Evolutionary conservation across 2,329 filamentous ascomycete species (phyloP).

Genomic region (Ustulina deusta): DNA sequence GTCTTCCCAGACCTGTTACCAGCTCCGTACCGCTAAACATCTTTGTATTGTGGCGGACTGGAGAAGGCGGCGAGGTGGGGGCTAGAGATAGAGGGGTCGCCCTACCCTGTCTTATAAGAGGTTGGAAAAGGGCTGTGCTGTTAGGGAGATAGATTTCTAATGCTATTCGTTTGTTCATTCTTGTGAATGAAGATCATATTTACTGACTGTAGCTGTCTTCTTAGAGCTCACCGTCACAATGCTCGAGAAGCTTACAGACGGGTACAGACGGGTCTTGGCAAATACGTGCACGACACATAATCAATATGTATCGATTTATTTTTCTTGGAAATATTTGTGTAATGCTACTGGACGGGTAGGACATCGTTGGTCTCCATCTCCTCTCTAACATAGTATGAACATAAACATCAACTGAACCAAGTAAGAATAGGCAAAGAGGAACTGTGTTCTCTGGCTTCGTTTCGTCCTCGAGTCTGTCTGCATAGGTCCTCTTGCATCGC

Average conservation of each 20-base stretch:
- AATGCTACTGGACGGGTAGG: slow-evolving; percentile 3
- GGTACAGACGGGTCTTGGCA: background rate
- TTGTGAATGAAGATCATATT: too few species aligned
- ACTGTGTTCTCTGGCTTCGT: slow-evolving; percentile 88
- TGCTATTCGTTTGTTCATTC: background rate
- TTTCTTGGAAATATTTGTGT: slow-evolving; percentile 13
- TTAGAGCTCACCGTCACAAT: background rate
- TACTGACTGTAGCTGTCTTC: background rate
- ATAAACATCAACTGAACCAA: slow-evolving; percentile 94
- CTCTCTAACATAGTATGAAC: slow-evolving; percentile 71
- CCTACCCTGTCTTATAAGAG: background rate
- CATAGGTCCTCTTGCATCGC: slow-evolving; percentile 73
- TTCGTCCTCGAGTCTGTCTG: slow-evolving; percentile 83
- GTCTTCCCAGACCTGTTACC: background rate
- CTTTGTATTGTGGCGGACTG: slow-evolving; percentile 2
- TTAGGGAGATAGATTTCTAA: background rate
- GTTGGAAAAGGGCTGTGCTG: background rate
- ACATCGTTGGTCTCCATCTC: slow-evolving; percentile 44
- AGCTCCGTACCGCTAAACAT: background rate
- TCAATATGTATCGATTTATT: slow-evolving; percentile 9
- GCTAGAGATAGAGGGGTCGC: slow-evolving; percentile 1
- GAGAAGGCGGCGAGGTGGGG: background rate
- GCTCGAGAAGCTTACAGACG: background rate
- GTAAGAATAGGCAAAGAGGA: slow-evolving; percentile 94
- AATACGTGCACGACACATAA: background rate